Conservation (phyloP, 176 grass and related monocot species). For the Zoysia japonica region DNA sequence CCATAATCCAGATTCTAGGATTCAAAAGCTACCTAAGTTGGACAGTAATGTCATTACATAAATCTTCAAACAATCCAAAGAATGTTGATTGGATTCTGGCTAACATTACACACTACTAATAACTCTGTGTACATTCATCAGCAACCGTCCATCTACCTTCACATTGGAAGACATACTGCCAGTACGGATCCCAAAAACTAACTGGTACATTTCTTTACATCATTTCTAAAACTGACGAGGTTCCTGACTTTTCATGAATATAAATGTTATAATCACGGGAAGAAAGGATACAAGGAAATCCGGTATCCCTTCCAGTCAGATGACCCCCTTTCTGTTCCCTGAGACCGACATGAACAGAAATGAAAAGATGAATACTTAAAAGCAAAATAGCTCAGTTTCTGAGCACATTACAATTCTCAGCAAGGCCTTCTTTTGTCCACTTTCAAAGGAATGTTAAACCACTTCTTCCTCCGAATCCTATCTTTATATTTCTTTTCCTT, state of each 20-base stretch:
- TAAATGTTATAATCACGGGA: not conserved
- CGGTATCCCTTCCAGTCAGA: not conserved
- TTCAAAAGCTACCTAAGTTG: too few species aligned
- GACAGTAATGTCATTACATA: not conserved
- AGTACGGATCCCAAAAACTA: slow-evolving; percentile 10
- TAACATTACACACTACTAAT: slow-evolving; percentile 22
- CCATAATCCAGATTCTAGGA: too few species aligned
- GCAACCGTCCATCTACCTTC: slow-evolving; percentile 2
- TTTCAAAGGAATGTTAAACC: slow-evolving; percentile 96
- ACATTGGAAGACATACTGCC: not conserved
- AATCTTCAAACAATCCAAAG: slow-evolving; percentile 1
- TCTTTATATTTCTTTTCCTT: slow-evolving; percentile 65
- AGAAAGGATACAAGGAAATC: slow-evolving; percentile 20
- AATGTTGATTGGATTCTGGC: slow-evolving; percentile 24
- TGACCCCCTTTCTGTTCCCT: not conserved
- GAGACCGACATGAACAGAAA: slow-evolving; percentile 1
- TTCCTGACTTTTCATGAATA: slow-evolving; percentile 61
- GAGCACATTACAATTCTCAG: slow-evolving; percentile 50
- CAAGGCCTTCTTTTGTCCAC: slow-evolving; percentile 93
- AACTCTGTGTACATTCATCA: slow-evolving; percentile 39
- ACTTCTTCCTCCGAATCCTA: slow-evolving; percentile 74
- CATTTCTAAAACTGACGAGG: slow-evolving; percentile 33
- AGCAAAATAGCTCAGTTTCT: slow-evolving; percentile 19
- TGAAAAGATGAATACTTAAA: not conserved
- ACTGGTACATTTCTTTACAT: slow-evolving; percentile 47